Conservation (phyloP, 495 filamentous ascomycete genomes). For the Annulohypoxylon moriforme region DNA sequence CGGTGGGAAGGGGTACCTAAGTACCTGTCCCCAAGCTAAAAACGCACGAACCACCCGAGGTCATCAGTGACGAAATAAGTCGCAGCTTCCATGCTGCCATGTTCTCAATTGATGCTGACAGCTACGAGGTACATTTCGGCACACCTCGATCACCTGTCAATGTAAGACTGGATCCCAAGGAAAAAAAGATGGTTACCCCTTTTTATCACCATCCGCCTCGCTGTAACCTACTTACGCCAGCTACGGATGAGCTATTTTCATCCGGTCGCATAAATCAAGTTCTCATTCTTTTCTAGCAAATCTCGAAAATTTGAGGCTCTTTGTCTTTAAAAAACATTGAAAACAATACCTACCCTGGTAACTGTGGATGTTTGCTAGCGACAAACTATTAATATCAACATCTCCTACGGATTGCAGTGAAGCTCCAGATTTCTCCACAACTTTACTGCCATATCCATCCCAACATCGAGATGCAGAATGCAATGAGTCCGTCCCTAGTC, state of each 20-base stretch:
- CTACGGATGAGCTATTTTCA: constrained; percentile 9
- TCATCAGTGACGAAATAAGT: constrained; percentile 37
- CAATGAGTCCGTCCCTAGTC: neutral
- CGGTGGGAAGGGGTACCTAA: constrained; percentile 26
- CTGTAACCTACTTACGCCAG: constrained; percentile 4
- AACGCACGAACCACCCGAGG: constrained; percentile 1
- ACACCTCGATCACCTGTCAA: neutral
- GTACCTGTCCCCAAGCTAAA: neutral
- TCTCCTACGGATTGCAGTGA: neutral
- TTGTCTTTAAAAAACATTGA: neutral
- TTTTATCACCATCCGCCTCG: constrained; percentile 5
- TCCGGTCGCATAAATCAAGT: neutral
- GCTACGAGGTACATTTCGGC: neutral
- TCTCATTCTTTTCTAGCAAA: neutral
- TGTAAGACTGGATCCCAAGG: neutral
- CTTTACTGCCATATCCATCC: neutral
- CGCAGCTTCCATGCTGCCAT: neutral
- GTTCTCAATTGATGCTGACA: neutral
- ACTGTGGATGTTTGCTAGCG: neutral
- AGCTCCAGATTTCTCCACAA: neutral
- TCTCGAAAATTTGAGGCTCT: neutral
- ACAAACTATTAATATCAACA: neutral
- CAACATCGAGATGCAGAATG: neutral
- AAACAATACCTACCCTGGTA: neutral
- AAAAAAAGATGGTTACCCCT: neutral